Evolutionary conservation across 148 eudicot genomes (phyloP).

Genomic region (Talinum fruticosum): DNA sequence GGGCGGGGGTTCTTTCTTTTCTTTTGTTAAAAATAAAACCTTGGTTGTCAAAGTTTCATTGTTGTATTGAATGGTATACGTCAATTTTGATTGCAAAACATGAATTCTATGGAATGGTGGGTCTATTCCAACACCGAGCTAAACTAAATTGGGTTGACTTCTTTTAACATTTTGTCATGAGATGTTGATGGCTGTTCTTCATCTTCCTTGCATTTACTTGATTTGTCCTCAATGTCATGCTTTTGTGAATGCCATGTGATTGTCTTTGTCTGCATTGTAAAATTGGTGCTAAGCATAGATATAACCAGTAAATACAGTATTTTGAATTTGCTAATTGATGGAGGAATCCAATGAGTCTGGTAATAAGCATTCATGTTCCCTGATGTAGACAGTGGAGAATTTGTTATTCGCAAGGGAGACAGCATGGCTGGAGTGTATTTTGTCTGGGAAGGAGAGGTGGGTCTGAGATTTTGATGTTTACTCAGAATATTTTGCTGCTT

Average conservation of each 20-base stretch:
- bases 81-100: neutral
- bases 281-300: neutral
- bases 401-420: constrained; percentile 64
- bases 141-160: neutral
- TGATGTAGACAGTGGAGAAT: constrained; percentile 58
- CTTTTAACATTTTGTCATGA: neutral
- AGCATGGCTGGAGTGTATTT: constrained; percentile 74
- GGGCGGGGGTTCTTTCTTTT: too few relatives aligned
- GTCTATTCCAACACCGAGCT: too few relatives aligned
- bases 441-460: constrained; percentile 87
- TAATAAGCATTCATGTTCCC: neutral
- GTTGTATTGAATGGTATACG: neutral
- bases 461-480: constrained; percentile 9
- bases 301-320: neutral
- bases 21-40: neutral
- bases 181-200: neutral
- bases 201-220: neutral
- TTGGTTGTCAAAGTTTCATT: neutral
- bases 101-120: too few relatives aligned
- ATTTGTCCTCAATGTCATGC: neutral
- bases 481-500: constrained; percentile 3
- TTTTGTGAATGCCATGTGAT: neutral
- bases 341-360: neutral
- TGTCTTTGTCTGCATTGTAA: neutral
- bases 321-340: neutral